These are phyloP conservation scores for Sarocladiaceae sp. DNA, from an alignment of 2,329 filamentous ascomycete genomes.

Conservation along the genomic window DNA sequence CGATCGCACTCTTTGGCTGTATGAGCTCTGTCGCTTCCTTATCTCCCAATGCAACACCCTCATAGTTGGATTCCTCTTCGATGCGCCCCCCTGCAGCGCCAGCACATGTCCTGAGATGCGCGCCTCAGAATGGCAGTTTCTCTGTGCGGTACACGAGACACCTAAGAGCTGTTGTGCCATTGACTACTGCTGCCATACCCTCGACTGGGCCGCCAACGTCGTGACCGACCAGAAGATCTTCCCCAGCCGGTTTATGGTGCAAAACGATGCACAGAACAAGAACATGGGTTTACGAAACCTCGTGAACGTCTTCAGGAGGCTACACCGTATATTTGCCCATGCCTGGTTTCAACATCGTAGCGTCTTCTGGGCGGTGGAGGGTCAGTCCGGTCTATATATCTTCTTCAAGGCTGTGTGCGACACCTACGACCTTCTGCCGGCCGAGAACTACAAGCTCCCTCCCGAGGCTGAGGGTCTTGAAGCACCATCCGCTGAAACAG, in stretches of 20 bases:
- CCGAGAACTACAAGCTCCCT: slow-evolving; percentile 94
- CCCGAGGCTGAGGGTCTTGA: slow-evolving; percentile 87
- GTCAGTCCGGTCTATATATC: slow-evolving; percentile 85
- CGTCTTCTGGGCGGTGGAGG: slow-evolving; percentile 93
- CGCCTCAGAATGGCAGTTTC: slow-evolving; percentile 97
- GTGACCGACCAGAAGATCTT: slow-evolving; percentile 95
- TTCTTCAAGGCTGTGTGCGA: slow-evolving; percentile 98
- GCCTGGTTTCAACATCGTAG: slow-evolving; percentile 97
- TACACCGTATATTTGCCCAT: slow-evolving; percentile 96
- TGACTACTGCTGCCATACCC: slow-evolving; percentile 97
- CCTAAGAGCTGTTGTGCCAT: slow-evolving; percentile 97
- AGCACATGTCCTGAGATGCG: slow-evolving; percentile 96
- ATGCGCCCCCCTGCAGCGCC: slow-evolving; percentile 82
- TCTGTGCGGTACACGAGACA: slow-evolving; percentile 94
- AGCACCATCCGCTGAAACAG: slow-evolving; percentile 33
- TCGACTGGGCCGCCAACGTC: slow-evolving; percentile 95
- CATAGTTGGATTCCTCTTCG: slow-evolving; percentile 88
- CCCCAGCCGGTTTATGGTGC: slow-evolving; percentile 70
- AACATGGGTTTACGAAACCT: slow-evolving; percentile 72
- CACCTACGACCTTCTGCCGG: slow-evolving; percentile 79
- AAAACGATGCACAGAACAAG: slow-evolving; percentile 54
- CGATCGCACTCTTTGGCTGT: slow-evolving; percentile 89
- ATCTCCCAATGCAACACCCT: slow-evolving; percentile 92
- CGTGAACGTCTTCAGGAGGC: slow-evolving; percentile 88
- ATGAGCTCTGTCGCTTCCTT: slow-evolving; percentile 94